Conservation (phyloP, 148 eudicot genomes). For the Rhododendron simsii region DNA sequence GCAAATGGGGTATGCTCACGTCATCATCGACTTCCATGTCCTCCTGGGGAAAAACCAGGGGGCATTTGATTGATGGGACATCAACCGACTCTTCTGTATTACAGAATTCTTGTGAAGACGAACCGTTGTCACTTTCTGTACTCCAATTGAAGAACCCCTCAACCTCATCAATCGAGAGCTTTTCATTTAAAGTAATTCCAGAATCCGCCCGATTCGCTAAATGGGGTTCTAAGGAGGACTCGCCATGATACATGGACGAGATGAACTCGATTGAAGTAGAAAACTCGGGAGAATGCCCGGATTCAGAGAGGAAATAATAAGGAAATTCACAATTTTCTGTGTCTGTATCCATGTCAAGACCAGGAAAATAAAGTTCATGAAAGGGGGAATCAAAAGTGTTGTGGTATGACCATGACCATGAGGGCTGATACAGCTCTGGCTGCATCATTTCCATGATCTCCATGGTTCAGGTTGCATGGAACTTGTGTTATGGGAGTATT, state of each 20-base stretch:
- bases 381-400: neutral
- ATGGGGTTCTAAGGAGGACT: neutral
- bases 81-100: neutral
- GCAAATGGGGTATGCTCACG: conserved; percentile 9
- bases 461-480: neutral
- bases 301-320: neutral
- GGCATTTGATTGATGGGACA: neutral
- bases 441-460: neutral
- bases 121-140: neutral
- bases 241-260: neutral
- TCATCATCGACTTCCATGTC: neutral
- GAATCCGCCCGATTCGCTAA: neutral
- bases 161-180: neutral
- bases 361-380: neutral
- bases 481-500: neutral
- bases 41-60: neutral
- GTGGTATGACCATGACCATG: neutral
- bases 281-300: neutral
- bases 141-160: neutral
- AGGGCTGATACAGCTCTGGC: neutral
- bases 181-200: neutral
- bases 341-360: neutral
- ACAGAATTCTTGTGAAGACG: neutral
- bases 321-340: neutral
- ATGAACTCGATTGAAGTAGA: neutral